Percentiles rank a stretch among this genome's conserved stretches.
phyloP scores from a whole-genome alignment of 1,284 basidiomycete genomes.

The Ustilago shanxiensis region DNA sequence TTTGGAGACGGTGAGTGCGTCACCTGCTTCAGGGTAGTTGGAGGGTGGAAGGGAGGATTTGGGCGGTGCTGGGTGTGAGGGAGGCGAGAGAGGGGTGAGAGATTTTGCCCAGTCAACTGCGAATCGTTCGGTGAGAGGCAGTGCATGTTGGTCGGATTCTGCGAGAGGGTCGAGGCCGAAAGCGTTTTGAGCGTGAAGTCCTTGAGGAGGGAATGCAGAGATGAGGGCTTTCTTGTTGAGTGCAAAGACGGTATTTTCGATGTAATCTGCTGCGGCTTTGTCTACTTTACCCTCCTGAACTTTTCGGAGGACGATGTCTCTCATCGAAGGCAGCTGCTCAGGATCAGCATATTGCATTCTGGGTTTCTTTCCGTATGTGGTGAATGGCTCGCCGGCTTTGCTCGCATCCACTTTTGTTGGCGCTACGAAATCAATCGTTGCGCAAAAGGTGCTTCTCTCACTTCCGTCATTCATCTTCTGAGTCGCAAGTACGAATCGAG shows the following conservation, averaged over 20 bases:
- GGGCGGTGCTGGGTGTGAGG: conserved; percentile 16
- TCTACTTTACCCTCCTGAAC: conserved; percentile 40
- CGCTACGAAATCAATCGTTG: conserved; percentile 56
- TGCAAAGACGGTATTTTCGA: conserved; percentile 36
- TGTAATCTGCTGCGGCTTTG: conserved; percentile 16
- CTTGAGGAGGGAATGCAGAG: conserved; percentile 25
- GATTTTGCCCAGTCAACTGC: conserved; percentile 51
- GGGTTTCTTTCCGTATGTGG: conserved; percentile 40
- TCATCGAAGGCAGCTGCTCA: conserved; percentile 21
- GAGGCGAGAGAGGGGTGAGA: conserved; percentile 5
- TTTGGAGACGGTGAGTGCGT: conserved; percentile 19
- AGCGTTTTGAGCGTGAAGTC: conserved; percentile 32
- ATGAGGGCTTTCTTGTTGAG: conserved; percentile 21
- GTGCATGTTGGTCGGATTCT: conserved; percentile 31
- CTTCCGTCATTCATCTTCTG: conserved; percentile 45
- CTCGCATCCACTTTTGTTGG: conserved; percentile 38
- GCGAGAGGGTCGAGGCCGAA: conserved; percentile 30
- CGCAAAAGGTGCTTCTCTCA: conserved; percentile 43
- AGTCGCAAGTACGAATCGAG: conserved; percentile 51
- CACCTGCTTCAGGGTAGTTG: conserved; percentile 14
- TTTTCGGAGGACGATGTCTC: conserved; percentile 29
- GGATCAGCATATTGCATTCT: conserved; percentile 29
- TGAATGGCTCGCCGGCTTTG: conserved; percentile 32
- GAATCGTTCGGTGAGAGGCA: conserved; percentile 30
- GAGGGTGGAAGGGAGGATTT: background rate